Evolutionary conservation across 1,139 yeast genomes (phyloP).

Genomic region (Taiozyma sp.): DNA sequence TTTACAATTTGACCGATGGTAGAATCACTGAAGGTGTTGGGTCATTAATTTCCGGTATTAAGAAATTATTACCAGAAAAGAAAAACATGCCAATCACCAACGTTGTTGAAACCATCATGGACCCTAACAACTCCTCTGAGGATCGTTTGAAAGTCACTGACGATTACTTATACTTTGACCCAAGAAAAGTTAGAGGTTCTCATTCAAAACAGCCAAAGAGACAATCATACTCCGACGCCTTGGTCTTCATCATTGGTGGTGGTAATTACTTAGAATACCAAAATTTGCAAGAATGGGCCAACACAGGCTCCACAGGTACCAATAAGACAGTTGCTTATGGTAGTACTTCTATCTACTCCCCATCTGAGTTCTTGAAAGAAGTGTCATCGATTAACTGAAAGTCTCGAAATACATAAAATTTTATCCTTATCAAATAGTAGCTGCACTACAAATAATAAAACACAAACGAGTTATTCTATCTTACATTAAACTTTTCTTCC

Average conservation of each 20-base stretch:
- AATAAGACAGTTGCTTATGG: constrained; percentile 71
- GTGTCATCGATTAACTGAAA: constrained; percentile 42
- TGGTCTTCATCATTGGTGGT: constrained; percentile 94
- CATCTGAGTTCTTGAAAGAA: constrained; percentile 71
- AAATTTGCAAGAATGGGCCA: constrained; percentile 87
- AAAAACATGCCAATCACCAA: constrained; percentile 86
- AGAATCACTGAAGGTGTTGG: constrained; percentile 75
- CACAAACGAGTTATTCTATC: neutral
- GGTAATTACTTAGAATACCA: constrained; percentile 94
- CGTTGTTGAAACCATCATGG: constrained; percentile 88
- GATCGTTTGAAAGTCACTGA: constrained; percentile 70
- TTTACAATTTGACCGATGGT: constrained; percentile 83
- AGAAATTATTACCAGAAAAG: constrained; percentile 82
- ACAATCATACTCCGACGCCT: constrained; percentile 72
- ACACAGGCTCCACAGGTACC: constrained; percentile 31
- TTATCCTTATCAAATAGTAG: neutral
- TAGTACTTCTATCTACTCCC: constrained; percentile 76
- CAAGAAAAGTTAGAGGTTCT: constrained; percentile 80
- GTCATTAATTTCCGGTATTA: constrained; percentile 81
- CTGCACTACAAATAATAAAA: neutral
- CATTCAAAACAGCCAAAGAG: constrained; percentile 87
- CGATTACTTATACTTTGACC: constrained; percentile 87
- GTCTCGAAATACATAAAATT: neutral
- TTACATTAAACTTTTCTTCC: constrained; percentile 6
- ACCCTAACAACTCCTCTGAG: constrained; percentile 62